Conservation (phyloP, 1,139 yeast genomes). For the Saccharomyces hybrid region DNA sequence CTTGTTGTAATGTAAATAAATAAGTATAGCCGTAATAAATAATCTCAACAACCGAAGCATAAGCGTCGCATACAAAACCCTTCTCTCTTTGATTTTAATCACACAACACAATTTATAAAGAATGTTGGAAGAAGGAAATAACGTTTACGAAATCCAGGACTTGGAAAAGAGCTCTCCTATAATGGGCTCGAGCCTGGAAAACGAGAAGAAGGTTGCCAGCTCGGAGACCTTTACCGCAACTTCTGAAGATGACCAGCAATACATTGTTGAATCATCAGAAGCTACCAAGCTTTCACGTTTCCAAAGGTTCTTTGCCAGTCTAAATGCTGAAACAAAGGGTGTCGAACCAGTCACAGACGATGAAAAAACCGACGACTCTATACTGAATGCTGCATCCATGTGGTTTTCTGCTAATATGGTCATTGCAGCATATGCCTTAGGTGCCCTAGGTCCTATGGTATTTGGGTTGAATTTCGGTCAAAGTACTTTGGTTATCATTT, state of each 20-base stretch:
- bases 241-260: neutral
- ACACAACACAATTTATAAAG: neutral
- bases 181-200: neutral
- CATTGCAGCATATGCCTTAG: conserved; percentile 46
- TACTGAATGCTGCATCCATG: conserved; percentile 72
- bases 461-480: no score
- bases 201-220: neutral
- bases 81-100: neutral
- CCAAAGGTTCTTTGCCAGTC: conserved; percentile 2
- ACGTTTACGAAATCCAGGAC: neutral
- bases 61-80: neutral
- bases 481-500: no score
- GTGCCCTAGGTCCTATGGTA: no score
- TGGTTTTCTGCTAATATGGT: conserved; percentile 90
- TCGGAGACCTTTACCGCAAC: neutral
- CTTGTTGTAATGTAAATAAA: neutral
- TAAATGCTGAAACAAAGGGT: conserved; percentile 42
- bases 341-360: conserved; percentile 40
- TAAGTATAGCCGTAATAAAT: neutral
- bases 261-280: conserved; percentile 11
- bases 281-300: conserved; percentile 19
- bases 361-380: conserved; percentile 43
- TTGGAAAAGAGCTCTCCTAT: neutral
- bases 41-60: neutral
- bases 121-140: neutral